Evolutionary conservation across 805 yeast species (phyloP).

Genomic region (Saccharomyces jurei): DNA sequence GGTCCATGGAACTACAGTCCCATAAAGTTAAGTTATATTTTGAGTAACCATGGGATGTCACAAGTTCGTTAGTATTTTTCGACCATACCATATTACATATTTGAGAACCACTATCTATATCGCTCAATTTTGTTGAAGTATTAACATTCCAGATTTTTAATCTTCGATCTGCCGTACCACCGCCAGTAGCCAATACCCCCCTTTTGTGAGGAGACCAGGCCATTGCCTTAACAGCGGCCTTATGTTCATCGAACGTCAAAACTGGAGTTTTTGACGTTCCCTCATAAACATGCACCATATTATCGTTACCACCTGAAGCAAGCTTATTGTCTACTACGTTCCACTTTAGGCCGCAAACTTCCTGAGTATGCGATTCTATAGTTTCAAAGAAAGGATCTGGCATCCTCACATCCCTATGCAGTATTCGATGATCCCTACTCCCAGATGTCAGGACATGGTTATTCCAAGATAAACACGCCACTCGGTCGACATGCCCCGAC

Average conservation of each 20-base stretch:
- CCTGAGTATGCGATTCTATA: conserved; percentile 76
- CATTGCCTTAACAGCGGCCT: conserved; percentile 92
- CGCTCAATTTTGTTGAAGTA: conserved; percentile 64
- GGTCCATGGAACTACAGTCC: conserved; percentile 89
- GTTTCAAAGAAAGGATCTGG: conserved; percentile 72
- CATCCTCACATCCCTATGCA: conserved; percentile 86
- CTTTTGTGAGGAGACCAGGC: conserved; percentile 98
- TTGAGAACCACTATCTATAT: conserved; percentile 93
- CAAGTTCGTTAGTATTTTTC: conserved; percentile 81
- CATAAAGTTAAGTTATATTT: conserved; percentile 85
- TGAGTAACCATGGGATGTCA: conserved; percentile 91
- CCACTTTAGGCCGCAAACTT: conserved; percentile 95
- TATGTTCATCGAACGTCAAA: conserved; percentile 69
- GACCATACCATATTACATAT: conserved; percentile 94
- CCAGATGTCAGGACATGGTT: conserved; percentile 84
- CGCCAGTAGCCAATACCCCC: conserved; percentile 89
- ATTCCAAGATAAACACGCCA: conserved; percentile 88
- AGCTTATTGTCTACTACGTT: conserved; percentile 81
- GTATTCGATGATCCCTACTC: conserved; percentile 71
- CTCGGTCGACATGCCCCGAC: conserved; percentile 84
- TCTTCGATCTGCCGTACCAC: conserved; percentile 89
- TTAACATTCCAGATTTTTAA: conserved; percentile 89
- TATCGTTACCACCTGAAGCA: conserved; percentile 95
- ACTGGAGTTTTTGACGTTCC: conserved; percentile 60
- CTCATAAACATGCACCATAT: conserved; percentile 78